A percentile compares a stretch with the other conserved stretches of the same genome.
These are phyloP conservation scores for Xylaria intraflava DNA, from an alignment of 495 filamentous ascomycete species.

Conservation along the genomic window DNA sequence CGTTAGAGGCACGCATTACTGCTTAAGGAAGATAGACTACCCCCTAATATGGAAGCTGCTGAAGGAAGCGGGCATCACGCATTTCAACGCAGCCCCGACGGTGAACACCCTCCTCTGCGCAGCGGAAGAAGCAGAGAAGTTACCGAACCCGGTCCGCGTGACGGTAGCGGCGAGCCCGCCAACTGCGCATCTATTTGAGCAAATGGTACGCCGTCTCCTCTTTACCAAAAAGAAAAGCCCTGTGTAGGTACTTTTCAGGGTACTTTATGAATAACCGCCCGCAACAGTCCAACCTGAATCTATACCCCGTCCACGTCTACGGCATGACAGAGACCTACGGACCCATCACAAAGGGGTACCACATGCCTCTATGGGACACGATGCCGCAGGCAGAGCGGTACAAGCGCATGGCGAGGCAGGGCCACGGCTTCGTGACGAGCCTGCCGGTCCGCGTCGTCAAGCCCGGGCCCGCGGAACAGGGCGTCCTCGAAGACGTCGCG, in stretches of 20 bases:
- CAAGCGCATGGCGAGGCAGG: conserved; percentile 79
- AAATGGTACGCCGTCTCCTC: conserved; percentile 55
- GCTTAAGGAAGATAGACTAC: conserved; percentile 91
- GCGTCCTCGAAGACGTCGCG: conserved; percentile 63
- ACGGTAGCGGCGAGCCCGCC: conserved; percentile 92
- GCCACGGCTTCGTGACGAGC: conserved; percentile 82
- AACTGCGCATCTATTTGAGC: conserved; percentile 79
- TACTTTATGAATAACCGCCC: not conserved
- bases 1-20: conserved; percentile 89
- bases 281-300: conserved; percentile 55
- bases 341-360: conserved; percentile 89
- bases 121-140: conserved; percentile 57
- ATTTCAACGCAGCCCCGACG: conserved; percentile 94
- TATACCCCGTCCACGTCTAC: conserved; percentile 90
- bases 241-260: not conserved
- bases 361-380: conserved; percentile 71
- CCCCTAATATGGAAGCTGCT: conserved; percentile 82
- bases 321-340: conserved; percentile 95
- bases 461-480: conserved; percentile 58
- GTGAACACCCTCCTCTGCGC: conserved; percentile 92
- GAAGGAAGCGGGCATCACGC: conserved; percentile 77
- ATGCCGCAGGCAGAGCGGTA: conserved; percentile 69
- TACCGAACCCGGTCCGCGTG: conserved; percentile 70
- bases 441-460: conserved; percentile 79
- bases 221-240: not conserved